Percentiles rank a stretch among this genome's conserved stretches.
These are phyloP conservation scores for Dothistroma pini DNA, from an alignment of 2,329 filamentous ascomycete genomes.

Conservation along the genomic window DNA sequence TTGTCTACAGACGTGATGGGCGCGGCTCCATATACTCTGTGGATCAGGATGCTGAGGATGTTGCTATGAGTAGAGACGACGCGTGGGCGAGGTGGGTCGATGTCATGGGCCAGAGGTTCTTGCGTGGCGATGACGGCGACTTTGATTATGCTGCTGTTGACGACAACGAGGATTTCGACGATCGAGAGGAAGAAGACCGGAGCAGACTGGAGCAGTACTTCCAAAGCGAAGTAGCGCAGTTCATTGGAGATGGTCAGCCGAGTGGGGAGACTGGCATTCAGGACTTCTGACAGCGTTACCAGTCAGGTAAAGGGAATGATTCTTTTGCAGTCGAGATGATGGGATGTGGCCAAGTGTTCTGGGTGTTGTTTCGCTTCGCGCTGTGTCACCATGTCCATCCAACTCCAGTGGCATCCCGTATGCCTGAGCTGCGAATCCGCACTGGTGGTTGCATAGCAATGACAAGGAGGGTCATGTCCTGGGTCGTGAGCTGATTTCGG, in stretches of 20 bases:
- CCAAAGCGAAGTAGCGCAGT: slow-evolving; percentile 62
- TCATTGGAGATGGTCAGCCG: slow-evolving; percentile 33
- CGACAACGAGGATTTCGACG: slow-evolving; percentile 67
- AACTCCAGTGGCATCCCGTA: not conserved
- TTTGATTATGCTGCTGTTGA: slow-evolving; percentile 75
- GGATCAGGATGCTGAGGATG: slow-evolving; percentile 52
- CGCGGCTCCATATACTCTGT: slow-evolving; percentile 57
- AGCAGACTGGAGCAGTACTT: slow-evolving; percentile 73
- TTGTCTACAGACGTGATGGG: slow-evolving; percentile 49
- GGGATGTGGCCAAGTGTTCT: not conserved
- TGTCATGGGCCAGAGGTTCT: slow-evolving; percentile 70
- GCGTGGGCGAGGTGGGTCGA: slow-evolving; percentile 66
- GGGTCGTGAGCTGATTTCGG: not conserved
- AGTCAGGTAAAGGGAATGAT: not conserved
- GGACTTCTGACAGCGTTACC: slow-evolving; percentile 39
- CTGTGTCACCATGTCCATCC: not conserved
- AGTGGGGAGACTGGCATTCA: slow-evolving; percentile 49
- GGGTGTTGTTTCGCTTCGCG: not conserved
- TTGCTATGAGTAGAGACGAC: slow-evolving; percentile 59
- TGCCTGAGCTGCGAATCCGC: not conserved
- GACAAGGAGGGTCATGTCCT: no score
- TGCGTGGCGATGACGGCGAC: slow-evolving; percentile 70
- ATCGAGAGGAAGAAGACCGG: slow-evolving; percentile 55
- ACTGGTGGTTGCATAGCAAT: not conserved
- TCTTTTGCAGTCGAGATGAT: not conserved